Conservation (phyloP, 106 monocot species). For the Agapanthus africanus region DNA sequence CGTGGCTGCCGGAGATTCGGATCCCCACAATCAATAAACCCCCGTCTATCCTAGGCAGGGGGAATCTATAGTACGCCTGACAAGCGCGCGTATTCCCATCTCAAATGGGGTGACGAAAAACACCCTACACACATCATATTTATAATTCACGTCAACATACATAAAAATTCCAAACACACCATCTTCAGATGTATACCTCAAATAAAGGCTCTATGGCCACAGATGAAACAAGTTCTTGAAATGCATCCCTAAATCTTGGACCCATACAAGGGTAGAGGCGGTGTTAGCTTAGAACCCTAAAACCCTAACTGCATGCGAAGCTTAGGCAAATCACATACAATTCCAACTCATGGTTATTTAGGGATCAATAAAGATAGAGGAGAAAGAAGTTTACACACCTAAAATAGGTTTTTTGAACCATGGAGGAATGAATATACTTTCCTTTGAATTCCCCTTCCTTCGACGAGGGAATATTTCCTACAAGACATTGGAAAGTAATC, state of each 20-base stretch:
- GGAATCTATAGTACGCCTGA: too few relatives aligned
- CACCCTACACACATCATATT: too few relatives aligned
- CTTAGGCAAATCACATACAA: neutral
- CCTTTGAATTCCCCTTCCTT: constrained; percentile 81
- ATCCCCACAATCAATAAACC: too few relatives aligned
- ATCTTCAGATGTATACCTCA: too few relatives aligned
- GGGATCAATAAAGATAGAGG: neutral
- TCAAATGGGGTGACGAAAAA: too few relatives aligned
- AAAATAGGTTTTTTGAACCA: constrained; percentile 67
- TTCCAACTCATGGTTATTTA: neutral
- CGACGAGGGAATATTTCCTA: constrained; percentile 78
- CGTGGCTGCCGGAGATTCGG: too few relatives aligned
- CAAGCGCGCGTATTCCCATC: too few relatives aligned
- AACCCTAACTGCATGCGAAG: too few relatives aligned
- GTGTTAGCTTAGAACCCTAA: too few relatives aligned
- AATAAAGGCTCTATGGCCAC: constrained; percentile 63
- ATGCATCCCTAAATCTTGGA: constrained; percentile 87
- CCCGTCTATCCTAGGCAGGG: too few relatives aligned
- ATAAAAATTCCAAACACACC: too few relatives aligned
- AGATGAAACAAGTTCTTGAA: constrained; percentile 82
- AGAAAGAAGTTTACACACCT: constrained; percentile 31
- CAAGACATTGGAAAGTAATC: constrained; percentile 10
- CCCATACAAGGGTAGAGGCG: constrained; percentile 26
- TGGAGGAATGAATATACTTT: constrained; percentile 76
- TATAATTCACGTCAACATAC: too few relatives aligned